phyloP scores from a whole-genome alignment of 179 eudicot species.

The Silene coronaria region DNA sequence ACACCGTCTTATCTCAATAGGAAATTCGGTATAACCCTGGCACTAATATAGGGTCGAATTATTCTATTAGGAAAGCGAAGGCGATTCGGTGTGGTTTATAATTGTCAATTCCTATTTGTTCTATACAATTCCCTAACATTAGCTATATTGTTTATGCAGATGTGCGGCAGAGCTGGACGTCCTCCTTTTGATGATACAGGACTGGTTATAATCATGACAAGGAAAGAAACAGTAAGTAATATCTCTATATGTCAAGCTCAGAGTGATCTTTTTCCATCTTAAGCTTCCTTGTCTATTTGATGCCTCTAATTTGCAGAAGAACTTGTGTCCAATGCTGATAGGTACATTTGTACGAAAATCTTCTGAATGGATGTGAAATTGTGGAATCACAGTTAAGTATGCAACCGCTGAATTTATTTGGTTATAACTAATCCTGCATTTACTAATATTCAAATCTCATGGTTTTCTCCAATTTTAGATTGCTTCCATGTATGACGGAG shows the following conservation, averaged over 20 bases:
- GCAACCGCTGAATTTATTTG: constrained; percentile 14
- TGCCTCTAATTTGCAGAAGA: constrained; percentile 13
- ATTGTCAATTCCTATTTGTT: too few relatives aligned
- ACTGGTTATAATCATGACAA: constrained; percentile 92
- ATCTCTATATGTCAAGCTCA: constrained; percentile 17
- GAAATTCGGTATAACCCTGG: too few relatives aligned
- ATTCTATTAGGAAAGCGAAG: too few relatives aligned
- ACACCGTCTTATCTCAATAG: too few relatives aligned
- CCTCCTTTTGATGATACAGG: constrained; percentile 99
- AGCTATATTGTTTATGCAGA: constrained; percentile 40
- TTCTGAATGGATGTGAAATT: constrained; percentile 84
- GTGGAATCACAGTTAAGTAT: constrained; percentile 95
- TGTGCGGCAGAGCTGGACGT: constrained; percentile 99
- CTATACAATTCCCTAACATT: too few relatives aligned
- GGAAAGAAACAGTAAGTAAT: constrained; percentile 78
- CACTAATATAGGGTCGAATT: too few relatives aligned
- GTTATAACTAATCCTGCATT: background rate
- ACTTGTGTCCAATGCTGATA: constrained; percentile 21
- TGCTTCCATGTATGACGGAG: constrained; percentile 86
- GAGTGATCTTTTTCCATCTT: background rate
- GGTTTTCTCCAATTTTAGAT: constrained; percentile 36
- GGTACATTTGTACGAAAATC: constrained; percentile 95
- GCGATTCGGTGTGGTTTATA: too few relatives aligned
- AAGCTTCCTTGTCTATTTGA: background rate
- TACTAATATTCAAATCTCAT: background rate